Base-by-base conservation (phyloP, 257 asterid genomes). In the Forsythia suspensa region DNA sequence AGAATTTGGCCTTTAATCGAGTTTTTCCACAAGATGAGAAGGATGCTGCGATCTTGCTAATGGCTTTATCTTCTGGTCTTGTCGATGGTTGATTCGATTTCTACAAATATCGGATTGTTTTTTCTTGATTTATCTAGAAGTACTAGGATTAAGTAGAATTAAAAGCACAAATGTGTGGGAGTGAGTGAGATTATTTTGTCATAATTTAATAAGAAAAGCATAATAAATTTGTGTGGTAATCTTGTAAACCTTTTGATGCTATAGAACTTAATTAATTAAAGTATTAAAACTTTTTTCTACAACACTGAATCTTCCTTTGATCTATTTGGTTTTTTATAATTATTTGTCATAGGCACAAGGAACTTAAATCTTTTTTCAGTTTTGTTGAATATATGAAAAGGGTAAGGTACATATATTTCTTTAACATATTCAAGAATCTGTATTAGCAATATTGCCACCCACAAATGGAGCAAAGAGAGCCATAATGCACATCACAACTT, bases 21-120 rank as follows among this genome's bases (percentile, higher is more conserved):
- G 97, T 95, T 7, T 95, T 93, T 69, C 98, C 99, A 0, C 96
- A 95, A 18, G 99, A 95, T 42, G 99, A 93, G 84, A 95, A 89
- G 88, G 97, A 95, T 80, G 99, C 99, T 15, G 99, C 99, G 0
- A 93, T 95, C 74, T 83, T 95, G 72, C 90, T 95, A 5, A 95
- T 95, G 99, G 98, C 99, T 72, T 77, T 95, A 74, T 95, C 99
- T 82, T 89, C 95, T 24, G 96, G 95, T 70, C 87, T 90, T 24
- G 87, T 95, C 81, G 97, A 93, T 77, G 94, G 96, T 41, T 92
- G 92, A 89, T 65, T 74, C 71, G 15, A 0, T 11, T 43, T 52
- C 34, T 24, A 2, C 18, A 11, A 7, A 43, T 46, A 21, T 52
- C 70, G 44, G 48, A 8, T 69, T 46, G 6, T 81, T 15, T 11